Percentiles rank a stretch among this genome's conserved stretches.
These are phyloP conservation scores for Triticum aestivum DNA, from an alignment of 176 grass and related monocot species.

Conservation along the genomic window DNA sequence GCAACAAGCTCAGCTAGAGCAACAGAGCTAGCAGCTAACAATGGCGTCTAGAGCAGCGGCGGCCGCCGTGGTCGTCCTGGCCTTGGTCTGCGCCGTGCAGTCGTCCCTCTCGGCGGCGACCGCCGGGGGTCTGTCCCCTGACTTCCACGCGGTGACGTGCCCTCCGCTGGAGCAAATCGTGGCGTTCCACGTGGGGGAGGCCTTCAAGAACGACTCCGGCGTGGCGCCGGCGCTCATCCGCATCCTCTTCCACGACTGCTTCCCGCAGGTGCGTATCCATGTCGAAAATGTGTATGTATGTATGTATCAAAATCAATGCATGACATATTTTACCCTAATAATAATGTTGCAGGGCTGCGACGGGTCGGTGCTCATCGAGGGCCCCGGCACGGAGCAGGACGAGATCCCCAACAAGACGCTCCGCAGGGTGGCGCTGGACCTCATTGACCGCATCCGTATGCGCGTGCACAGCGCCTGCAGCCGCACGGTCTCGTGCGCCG, in stretches of 20 bases:
- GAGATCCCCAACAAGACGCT: slow-evolving; percentile 23
- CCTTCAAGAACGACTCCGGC: slow-evolving; percentile 27
- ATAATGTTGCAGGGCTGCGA: slow-evolving; percentile 43
- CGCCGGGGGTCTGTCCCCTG: slow-evolving; percentile 10
- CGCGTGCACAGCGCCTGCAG: slow-evolving; percentile 21
- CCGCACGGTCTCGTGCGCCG: slow-evolving; percentile 38
- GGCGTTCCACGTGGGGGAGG: not conserved
- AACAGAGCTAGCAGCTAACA: too few relatives aligned
- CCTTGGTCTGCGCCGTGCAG: too few relatives aligned
- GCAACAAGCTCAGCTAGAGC: too few relatives aligned
- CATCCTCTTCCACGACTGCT: slow-evolving; percentile 66
- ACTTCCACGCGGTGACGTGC: slow-evolving; percentile 43
- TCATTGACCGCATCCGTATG: slow-evolving; percentile 35
- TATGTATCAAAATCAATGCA: not conserved
- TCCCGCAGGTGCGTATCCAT: slow-evolving; percentile 7
- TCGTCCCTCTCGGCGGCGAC: too few relatives aligned
- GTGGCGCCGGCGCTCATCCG: slow-evolving; percentile 51
- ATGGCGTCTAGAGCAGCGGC: too few relatives aligned
- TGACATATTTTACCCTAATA: not conserved
- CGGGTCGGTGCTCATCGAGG: slow-evolving; percentile 33
- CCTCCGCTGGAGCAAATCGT: slow-evolving; percentile 30
- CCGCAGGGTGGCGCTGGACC: not conserved
- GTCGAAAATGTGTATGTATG: too few relatives aligned
- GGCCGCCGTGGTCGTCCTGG: too few relatives aligned
- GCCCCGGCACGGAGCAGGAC: slow-evolving; percentile 8